These are phyloP conservation scores for Phalaenopsis aphrodite DNA, from an alignment of 106 monocot genomes.

Conservation along the genomic window DNA sequence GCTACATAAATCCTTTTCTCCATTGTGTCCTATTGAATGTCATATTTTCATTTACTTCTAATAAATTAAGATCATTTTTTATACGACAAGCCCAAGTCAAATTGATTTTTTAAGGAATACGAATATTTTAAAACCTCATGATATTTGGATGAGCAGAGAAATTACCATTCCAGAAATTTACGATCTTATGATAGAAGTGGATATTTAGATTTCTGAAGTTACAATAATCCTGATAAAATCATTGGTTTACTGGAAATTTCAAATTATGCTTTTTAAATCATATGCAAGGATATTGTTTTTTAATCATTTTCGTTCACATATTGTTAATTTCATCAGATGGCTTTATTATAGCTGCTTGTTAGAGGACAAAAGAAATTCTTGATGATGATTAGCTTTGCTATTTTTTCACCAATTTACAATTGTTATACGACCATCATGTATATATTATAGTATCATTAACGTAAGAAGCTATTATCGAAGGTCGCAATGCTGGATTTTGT, in stretches of 20 bases:
- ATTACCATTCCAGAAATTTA: background rate
- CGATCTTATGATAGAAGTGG: background rate
- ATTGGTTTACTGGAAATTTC: background rate
- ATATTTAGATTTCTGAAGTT: background rate
- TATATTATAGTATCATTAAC: background rate
- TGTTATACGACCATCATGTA: background rate
- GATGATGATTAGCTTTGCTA: background rate
- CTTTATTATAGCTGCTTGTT: background rate
- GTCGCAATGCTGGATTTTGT: constrained; percentile 87
- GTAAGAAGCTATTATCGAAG: constrained; percentile 17
- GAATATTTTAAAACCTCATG: background rate
- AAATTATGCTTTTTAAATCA: background rate
- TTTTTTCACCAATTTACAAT: background rate
- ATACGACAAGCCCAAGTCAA: no score
- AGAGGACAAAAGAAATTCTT: background rate
- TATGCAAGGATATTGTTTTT: background rate
- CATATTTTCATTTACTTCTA: no score
- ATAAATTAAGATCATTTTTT: no score
- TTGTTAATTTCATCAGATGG: background rate
- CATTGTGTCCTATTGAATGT: no score
- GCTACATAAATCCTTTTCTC: no score
- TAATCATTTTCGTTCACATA: background rate
- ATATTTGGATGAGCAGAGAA: background rate
- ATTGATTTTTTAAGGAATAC: no score
- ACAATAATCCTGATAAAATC: background rate